Evolutionary conservation across 2,329 filamentous ascomycete species (phyloP).

Genomic region (Cladosporium sp.): DNA sequence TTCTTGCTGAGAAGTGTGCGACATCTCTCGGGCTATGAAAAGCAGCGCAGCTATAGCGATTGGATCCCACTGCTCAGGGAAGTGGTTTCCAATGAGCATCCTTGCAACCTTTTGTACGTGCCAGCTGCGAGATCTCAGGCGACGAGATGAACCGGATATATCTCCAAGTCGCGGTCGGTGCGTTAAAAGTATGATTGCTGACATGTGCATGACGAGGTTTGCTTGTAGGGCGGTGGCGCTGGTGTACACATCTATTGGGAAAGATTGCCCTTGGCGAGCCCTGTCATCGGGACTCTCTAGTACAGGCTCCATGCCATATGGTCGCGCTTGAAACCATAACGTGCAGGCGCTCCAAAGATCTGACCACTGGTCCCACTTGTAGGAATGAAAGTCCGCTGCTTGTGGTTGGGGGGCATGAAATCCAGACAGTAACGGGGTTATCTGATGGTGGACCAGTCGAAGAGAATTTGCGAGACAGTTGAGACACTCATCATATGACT

Average conservation of each 20-base stretch:
- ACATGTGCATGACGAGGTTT: slow-evolving; percentile 9
- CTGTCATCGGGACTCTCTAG: neutral
- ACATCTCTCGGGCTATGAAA: neutral
- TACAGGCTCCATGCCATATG: neutral
- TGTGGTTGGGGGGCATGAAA: neutral
- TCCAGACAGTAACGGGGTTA: neutral
- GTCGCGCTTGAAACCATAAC: neutral
- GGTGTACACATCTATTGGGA: neutral
- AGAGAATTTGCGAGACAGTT: neutral
- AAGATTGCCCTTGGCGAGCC: neutral
- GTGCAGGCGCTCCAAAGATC: neutral
- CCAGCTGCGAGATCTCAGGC: slow-evolving; percentile 4
- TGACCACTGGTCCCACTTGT: neutral
- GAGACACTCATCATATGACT: slow-evolving; percentile 4
- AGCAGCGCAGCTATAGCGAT: slow-evolving; percentile 3
- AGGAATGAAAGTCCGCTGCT: neutral
- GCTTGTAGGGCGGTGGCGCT: slow-evolving; percentile 10
- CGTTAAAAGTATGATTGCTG: neutral
- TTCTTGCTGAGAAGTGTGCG: slow-evolving; percentile 1
- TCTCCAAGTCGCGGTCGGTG: slow-evolving; percentile 3
- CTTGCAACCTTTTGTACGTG: slow-evolving; percentile 5
- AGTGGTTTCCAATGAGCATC: slow-evolving; percentile 3
- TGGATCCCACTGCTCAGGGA: slow-evolving; percentile 3
- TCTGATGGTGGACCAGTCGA: neutral
- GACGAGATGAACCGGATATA: neutral